phyloP scores from a whole-genome alignment of 768 basidiomycete genomes.

The Leccinum subgranulosum region DNA sequence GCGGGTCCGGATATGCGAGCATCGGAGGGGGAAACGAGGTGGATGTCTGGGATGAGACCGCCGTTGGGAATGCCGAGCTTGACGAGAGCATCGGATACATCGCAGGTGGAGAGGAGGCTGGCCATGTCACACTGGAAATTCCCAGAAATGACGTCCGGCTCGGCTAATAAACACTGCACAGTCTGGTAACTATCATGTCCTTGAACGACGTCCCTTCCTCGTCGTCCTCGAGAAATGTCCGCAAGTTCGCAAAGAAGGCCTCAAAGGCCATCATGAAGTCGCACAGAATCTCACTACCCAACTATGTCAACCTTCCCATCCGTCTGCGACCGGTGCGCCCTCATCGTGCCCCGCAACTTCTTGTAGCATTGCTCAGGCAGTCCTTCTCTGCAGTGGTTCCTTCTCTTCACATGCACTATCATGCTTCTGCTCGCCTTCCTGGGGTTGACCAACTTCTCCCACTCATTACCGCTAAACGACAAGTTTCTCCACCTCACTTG shows the following conservation, averaged over 20 bases:
- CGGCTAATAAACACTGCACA: not conserved
- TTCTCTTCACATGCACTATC: conserved; percentile 63
- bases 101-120: conserved; percentile 70
- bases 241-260: conserved; percentile 41
- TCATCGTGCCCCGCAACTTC: not conserved
- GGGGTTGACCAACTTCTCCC: conserved; percentile 71
- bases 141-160: not conserved
- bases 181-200: conserved; percentile 7
- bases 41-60: conserved; percentile 79
- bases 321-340: conserved; percentile 64
- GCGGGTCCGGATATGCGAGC: conserved; percentile 67
- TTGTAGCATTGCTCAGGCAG: conserved; percentile 6
- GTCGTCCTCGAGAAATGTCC: conserved; percentile 11
- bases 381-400: conserved; percentile 61
- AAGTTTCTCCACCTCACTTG: conserved; percentile 79
- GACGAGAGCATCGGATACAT: conserved; percentile 85
- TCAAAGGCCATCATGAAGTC: conserved; percentile 72
- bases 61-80: conserved; percentile 72
- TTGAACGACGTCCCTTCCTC: conserved; percentile 5
- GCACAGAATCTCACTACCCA: conserved; percentile 56
- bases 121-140: conserved; percentile 11
- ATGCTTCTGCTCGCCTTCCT: conserved; percentile 72
- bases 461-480: conserved; percentile 68
- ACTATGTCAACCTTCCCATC: conserved; percentile 61
- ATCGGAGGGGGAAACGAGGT: conserved; percentile 38